phyloP scores from a whole-genome alignment of 768 basidiomycete species.

The Tephrocybe sp. region DNA sequence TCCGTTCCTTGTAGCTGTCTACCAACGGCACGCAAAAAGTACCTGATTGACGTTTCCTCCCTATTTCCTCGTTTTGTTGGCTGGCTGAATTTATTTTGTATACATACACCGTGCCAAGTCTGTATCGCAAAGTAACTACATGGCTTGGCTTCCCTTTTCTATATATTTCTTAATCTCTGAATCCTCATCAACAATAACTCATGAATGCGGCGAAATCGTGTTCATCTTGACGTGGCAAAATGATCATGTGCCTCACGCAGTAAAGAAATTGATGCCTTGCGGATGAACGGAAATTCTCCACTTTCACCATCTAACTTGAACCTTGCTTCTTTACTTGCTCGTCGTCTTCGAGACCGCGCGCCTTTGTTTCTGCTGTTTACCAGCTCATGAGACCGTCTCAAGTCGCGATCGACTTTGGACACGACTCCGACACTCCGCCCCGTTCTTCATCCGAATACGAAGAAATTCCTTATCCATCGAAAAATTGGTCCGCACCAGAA shows the following conservation, averaged over 20 bases:
- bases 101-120: conserved; percentile 7
- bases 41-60: conserved; percentile 11
- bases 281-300: not conserved
- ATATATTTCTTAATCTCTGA: conserved; percentile 18
- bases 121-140: conserved; percentile 11
- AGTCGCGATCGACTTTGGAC: conserved; percentile 69
- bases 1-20: conserved; percentile 22
- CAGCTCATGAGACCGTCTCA: conserved; percentile 61
- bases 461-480: conserved; percentile 58
- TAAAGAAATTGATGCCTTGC: not conserved
- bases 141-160: conserved; percentile 10
- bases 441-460: conserved; percentile 69
- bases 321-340: conserved; percentile 1
- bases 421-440: conserved; percentile 44
- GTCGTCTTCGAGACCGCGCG: conserved; percentile 6
- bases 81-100: conserved; percentile 13
- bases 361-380: conserved; percentile 5
- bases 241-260: conserved; percentile 24
- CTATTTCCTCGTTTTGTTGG: conserved; percentile 6
- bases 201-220: conserved; percentile 5
- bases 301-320: not conserved
- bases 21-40: conserved; percentile 25
- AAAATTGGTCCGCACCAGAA: conserved; percentile 34
- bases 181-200: too few species aligned
- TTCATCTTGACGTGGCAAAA: conserved; percentile 30